phyloP scores from a whole-genome alignment of 2,329 filamentous ascomycete genomes.

The Lachnellula cervina region DNA sequence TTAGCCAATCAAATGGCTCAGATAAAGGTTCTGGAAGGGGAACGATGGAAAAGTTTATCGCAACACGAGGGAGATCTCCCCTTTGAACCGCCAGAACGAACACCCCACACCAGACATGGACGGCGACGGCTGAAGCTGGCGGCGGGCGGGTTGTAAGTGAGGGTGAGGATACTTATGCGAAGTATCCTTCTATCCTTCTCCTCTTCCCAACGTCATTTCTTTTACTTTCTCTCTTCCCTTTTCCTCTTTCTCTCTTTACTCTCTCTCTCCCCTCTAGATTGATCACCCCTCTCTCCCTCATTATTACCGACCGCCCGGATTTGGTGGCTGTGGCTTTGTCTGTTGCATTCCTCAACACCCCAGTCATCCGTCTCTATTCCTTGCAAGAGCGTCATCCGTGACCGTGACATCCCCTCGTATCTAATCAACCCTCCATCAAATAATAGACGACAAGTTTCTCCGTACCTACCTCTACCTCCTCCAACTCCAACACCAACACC shows the following conservation, averaged over 20 bases:
- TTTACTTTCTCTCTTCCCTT: background rate
- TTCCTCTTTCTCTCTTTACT: background rate
- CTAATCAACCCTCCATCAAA: slow-evolving; percentile 8
- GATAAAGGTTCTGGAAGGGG: background rate
- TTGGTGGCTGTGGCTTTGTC: background rate
- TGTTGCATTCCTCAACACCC: slow-evolving; percentile 11
- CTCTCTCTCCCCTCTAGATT: background rate
- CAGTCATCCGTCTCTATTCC: background rate
- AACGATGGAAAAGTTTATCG: background rate
- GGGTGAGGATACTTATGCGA: background rate
- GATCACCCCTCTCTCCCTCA: too few species aligned
- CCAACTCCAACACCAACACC: too few species aligned
- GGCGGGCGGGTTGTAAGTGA: background rate
- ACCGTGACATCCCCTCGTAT: background rate
- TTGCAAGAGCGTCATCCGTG: slow-evolving; percentile 3
- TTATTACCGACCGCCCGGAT: too few species aligned
- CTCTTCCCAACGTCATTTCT: background rate
- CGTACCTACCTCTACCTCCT: slow-evolving; percentile 1
- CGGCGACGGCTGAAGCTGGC: background rate
- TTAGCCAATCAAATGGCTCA: background rate
- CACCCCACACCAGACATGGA: background rate
- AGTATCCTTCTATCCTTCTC: too few species aligned
- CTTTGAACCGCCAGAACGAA: background rate
- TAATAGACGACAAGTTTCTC: background rate
- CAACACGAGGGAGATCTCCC: too few species aligned